Evolutionary conservation across 495 filamentous ascomycete species (phyloP).

Genomic region (Opeltia flavorubescens): DNA sequence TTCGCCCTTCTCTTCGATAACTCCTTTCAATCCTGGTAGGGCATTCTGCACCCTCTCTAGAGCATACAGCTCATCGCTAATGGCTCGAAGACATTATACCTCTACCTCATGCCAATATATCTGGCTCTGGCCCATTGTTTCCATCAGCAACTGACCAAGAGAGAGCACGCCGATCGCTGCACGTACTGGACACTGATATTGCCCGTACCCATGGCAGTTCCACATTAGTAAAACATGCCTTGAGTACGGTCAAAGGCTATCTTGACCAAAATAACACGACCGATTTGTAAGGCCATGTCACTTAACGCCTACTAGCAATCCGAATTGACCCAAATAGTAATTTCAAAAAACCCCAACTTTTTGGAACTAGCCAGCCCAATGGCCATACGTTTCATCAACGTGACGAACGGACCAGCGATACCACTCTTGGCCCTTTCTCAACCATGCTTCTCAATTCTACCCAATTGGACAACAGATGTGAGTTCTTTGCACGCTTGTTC

Average conservation of each 20-base stretch:
- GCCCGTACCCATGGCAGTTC: slow-evolving; percentile 15
- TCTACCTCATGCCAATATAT: slow-evolving; percentile 44
- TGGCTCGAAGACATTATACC: slow-evolving; percentile 47
- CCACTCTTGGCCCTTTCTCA: slow-evolving; percentile 38
- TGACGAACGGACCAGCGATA: slow-evolving; percentile 14
- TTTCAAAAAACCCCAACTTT: slow-evolving; percentile 43
- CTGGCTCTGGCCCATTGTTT: slow-evolving; percentile 32
- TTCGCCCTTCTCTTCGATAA: slow-evolving; percentile 79
- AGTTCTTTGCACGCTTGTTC: slow-evolving; percentile 11
- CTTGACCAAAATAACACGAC: slow-evolving; percentile 53
- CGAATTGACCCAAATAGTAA: slow-evolving; percentile 36
- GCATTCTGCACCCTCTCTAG: slow-evolving; percentile 6
- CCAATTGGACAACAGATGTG: slow-evolving; percentile 41
- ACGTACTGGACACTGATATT: slow-evolving; percentile 37
- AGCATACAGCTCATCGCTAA: slow-evolving; percentile 7
- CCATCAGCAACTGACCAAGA: slow-evolving; percentile 22
- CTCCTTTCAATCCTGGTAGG: slow-evolving; percentile 73
- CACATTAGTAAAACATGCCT: slow-evolving; percentile 22
- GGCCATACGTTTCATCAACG: slow-evolving; percentile 1
- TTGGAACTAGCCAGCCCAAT: slow-evolving; percentile 13
- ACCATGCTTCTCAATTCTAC: slow-evolving; percentile 43
- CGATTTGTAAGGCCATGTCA: slow-evolving; percentile 46
- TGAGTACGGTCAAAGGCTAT: slow-evolving; percentile 55
- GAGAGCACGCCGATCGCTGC: slow-evolving; percentile 27
- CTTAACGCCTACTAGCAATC: slow-evolving; percentile 4